Evolutionary conservation across 1,284 basidiomycete genomes (phyloP).

Genomic region (Pholiota adiposa): DNA sequence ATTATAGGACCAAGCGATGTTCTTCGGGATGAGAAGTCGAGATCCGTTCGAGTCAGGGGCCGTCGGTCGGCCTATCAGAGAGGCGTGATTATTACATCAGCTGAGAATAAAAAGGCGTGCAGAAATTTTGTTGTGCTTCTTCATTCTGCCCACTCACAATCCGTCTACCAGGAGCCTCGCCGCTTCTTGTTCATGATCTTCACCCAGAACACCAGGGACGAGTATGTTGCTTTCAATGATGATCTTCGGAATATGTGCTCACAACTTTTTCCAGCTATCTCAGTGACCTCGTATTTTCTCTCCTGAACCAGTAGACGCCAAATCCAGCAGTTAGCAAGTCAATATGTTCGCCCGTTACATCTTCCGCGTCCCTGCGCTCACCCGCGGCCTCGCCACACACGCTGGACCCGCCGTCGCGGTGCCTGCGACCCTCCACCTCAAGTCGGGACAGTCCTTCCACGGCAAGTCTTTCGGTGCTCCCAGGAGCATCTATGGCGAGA

Average conservation of each 20-base stretch:
- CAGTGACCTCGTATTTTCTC: slow-evolving; percentile 84
- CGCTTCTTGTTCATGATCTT: slow-evolving; percentile 69
- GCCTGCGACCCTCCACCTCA: slow-evolving; percentile 91
- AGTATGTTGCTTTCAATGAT: slow-evolving; percentile 50
- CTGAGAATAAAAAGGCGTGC: slow-evolving; percentile 15
- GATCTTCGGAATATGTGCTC: slow-evolving; percentile 13
- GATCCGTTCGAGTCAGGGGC: not conserved
- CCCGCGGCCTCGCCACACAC: slow-evolving; percentile 70
- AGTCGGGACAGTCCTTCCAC: slow-evolving; percentile 90
- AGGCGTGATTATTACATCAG: slow-evolving; percentile 14
- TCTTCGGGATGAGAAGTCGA: not conserved
- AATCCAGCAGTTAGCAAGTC: slow-evolving; percentile 13
- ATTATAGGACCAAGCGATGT: slow-evolving; percentile 8
- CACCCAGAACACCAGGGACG: slow-evolving; percentile 84
- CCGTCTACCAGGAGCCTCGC: slow-evolving; percentile 24
- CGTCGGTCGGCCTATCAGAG: slow-evolving; percentile 9
- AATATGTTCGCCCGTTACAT: slow-evolving; percentile 64
- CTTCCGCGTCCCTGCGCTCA: slow-evolving; percentile 50
- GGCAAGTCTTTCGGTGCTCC: slow-evolving; percentile 92
- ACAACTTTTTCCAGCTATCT: slow-evolving; percentile 63
- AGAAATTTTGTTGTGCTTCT: slow-evolving; percentile 7
- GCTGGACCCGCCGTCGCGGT: slow-evolving; percentile 49
- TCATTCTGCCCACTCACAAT: slow-evolving; percentile 8
- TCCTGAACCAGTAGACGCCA: slow-evolving; percentile 59
- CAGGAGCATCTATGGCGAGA: slow-evolving; percentile 92